Conservation (phyloP, 1,284 basidiomycete species). For the Phellinidium pouzarii region DNA sequence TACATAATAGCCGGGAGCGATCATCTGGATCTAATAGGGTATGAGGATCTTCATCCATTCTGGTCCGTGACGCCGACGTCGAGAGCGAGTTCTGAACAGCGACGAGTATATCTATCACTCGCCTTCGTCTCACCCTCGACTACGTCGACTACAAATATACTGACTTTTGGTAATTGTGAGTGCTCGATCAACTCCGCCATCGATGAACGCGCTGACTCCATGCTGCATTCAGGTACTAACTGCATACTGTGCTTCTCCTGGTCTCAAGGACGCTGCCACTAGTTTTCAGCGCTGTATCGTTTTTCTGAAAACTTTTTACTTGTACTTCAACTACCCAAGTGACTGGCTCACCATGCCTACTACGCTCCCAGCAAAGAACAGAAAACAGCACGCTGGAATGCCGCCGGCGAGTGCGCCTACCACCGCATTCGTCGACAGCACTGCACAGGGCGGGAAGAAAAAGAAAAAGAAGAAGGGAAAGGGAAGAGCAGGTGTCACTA, state of each 20-base stretch:
- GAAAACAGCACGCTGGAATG: background rate
- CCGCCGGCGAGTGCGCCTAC: background rate
- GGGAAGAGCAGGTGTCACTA: constrained; percentile 23
- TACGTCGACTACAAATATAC: background rate
- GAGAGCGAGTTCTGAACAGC: background rate
- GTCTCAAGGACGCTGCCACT: background rate
- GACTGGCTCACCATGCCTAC: background rate
- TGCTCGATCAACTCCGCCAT: background rate
- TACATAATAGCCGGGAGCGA: too few relatives aligned
- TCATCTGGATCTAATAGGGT: background rate
- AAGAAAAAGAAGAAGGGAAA: constrained; percentile 45
- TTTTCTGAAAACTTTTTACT: background rate
- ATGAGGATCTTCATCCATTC: background rate
- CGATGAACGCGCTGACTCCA: background rate
- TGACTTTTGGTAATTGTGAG: background rate
- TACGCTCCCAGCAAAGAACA: background rate
- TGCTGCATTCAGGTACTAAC: background rate
- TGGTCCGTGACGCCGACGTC: background rate
- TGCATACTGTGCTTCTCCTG: background rate
- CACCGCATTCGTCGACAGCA: background rate
- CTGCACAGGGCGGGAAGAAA: constrained; percentile 28
- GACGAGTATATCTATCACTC: background rate
- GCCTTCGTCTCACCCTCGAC: background rate
- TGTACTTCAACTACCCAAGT: background rate
- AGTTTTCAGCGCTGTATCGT: background rate